Base-by-base conservation (phyloP, 1,284 basidiomycete species). In the Papiliotrema flavescens region DNA sequence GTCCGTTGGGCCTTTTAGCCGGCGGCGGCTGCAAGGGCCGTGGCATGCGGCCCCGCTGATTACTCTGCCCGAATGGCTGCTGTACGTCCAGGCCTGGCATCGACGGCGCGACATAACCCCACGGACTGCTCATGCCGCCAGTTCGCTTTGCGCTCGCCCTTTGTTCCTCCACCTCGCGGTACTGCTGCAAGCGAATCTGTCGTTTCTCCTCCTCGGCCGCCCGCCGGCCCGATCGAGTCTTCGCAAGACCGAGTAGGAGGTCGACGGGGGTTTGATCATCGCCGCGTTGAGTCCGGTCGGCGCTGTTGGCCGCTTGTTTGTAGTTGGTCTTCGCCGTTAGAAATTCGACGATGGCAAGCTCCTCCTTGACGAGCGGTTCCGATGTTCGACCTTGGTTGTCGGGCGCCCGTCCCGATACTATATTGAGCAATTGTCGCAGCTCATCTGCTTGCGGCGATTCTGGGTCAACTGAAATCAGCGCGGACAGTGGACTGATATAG, bases 321-420 rank as follows among this genome's bases (percentile, higher is more conserved):
- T 41, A 47, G 48, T 58, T 61, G 1, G 63, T 66, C 52, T 76
- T 75, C 23, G 76, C 73, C 1, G 74, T 77, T 23, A 78, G 64
- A 53, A 78, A 76, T 44, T 76, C 73, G 47, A 76, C 75, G 22
- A 76, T 77, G 22, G 76, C 77, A 2, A 77, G 66, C 59, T 79
- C 77, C 55, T 76, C 76, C 51, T 77, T 76, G 42, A 78, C 78
- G 19, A 76, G 74, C 0, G 77, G 76, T 56, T 77, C 76, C 0
- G 75, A 78, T 1, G 74, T 58, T 9, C 67, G 65, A 22, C 75
- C 75, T 49, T 72, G 64, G 14, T 65, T 60, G 54, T 77, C 77
- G 14, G 74, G 71, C 14, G 74, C 70, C 17, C 72, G 67, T 11
- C 76, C 76, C n/a, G 75, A 74, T 7, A 77, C 77, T 15, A 78